Evolutionary conservation across 1,139 yeast species (phyloP).

Genomic region (Geotrichum europaeum): DNA sequence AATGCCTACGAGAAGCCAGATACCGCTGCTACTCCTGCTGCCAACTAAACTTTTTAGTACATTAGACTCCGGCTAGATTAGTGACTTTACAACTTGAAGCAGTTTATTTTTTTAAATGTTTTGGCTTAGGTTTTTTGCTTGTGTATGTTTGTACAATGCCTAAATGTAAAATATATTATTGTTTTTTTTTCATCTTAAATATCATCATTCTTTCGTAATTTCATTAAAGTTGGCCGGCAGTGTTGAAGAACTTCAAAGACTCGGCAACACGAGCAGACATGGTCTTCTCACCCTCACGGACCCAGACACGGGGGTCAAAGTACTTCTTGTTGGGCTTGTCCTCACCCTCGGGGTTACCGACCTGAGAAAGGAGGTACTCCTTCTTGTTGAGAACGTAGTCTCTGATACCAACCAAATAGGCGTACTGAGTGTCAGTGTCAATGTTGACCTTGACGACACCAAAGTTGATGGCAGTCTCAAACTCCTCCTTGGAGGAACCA

Average conservation of each 20-base stretch:
- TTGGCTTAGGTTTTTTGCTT: no score
- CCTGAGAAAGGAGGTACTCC: constrained; percentile 82
- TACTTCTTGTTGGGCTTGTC: constrained; percentile 96
- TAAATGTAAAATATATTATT: neutral
- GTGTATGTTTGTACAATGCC: neutral
- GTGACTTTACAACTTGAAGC: neutral
- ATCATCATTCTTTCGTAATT: neutral
- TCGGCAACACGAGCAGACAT: constrained; percentile 80
- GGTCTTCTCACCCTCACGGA: constrained; percentile 99
- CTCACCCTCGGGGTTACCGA: constrained; percentile 99
- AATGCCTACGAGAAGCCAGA: constrained; percentile 51
- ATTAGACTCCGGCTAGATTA: neutral
- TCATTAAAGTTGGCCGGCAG: constrained; percentile 28
- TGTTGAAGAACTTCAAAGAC: constrained; percentile 78
- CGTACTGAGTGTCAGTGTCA: constrained; percentile 98
- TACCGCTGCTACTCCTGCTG: neutral
- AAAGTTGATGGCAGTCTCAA: constrained; percentile 79
- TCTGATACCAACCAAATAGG: constrained; percentile 94
- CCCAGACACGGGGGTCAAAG: constrained; percentile 99
- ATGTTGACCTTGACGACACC: constrained; percentile 99
- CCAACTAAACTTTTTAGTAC: constrained; percentile 1
- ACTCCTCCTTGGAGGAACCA: constrained; percentile 90
- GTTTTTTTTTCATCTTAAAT: neutral
- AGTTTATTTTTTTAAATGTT: no score
- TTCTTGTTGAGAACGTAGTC: constrained; percentile 93